phyloP scores from a whole-genome alignment of 768 basidiomycete species.

The Podaxis sp. region DNA sequence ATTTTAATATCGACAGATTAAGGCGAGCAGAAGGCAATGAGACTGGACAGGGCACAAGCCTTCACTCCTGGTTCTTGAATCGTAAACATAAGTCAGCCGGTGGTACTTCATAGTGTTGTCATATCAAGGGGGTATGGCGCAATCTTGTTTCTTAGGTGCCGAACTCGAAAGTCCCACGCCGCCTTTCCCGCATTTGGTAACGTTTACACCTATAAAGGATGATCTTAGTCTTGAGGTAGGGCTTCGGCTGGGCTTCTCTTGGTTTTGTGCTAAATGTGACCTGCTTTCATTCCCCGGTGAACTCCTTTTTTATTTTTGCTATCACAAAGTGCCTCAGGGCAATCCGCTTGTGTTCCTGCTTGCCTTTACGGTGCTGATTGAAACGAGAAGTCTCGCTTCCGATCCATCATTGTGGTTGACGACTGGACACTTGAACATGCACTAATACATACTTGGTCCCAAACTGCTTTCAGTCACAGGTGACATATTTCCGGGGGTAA shows the following conservation, averaged over 20 bases:
- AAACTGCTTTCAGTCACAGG: too few species aligned
- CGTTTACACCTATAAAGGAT: neutral
- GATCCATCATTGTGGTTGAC: too few species aligned
- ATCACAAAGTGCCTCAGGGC: neutral
- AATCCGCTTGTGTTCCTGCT: neutral
- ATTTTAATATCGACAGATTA: neutral
- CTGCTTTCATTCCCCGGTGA: neutral
- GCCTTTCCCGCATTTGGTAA: neutral
- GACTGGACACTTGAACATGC: too few species aligned
- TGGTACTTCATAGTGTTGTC: slow-evolving; percentile 8
- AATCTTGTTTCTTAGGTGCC: neutral
- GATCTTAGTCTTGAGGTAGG: neutral
- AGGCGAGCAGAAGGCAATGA: neutral
- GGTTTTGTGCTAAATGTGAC: neutral
- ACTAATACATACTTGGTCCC: too few species aligned
- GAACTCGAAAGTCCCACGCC: neutral
- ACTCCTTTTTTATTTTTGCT: slow-evolving; percentile 3
- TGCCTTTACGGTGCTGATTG: neutral
- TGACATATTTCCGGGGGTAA: too few species aligned
- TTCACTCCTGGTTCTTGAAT: neutral
- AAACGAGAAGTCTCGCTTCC: neutral
- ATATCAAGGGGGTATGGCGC: slow-evolving; percentile 12
- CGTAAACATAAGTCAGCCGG: neutral
- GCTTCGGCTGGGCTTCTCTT: neutral
- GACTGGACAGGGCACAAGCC: neutral